Percentiles rank a stretch among this genome's conserved stretches.
These are phyloP conservation scores for Teunomyces cretensis DNA, from an alignment of 805 yeast genomes.

Conservation along the genomic window DNA sequence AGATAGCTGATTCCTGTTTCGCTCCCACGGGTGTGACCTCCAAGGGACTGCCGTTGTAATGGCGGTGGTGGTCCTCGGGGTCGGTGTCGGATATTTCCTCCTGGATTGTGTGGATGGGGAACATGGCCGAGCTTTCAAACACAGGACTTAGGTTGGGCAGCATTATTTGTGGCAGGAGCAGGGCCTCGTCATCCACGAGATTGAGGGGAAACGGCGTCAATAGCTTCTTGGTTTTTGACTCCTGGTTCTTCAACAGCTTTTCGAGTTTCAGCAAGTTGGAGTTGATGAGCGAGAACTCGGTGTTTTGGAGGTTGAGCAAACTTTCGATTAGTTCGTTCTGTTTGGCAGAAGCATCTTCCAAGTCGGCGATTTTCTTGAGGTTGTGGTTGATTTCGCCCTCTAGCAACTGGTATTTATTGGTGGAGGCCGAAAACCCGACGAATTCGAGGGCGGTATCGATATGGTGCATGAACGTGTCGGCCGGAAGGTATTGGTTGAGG, in stretches of 20 bases:
- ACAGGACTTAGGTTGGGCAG: background rate
- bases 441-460: background rate
- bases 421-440: background rate
- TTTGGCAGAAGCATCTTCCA: slow-evolving; percentile 8
- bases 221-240: background rate
- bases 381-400: slow-evolving; percentile 3
- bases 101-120: slow-evolving; percentile 1
- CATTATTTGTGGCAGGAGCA: background rate
- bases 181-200: background rate
- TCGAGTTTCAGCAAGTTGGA: slow-evolving; percentile 10
- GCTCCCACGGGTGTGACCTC: background rate
- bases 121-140: background rate
- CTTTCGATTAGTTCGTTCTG: slow-evolving; percentile 12
- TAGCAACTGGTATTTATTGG: background rate
- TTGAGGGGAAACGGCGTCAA: slow-evolving; percentile 4
- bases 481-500: background rate
- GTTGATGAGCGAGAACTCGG: slow-evolving; percentile 11
- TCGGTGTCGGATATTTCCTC: background rate
- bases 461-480: background rate
- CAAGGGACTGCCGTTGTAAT: background rate
- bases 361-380: slow-evolving; percentile 7
- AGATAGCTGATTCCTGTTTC: background rate
- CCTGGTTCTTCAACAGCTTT: slow-evolving; percentile 1
- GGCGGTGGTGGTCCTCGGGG: background rate
- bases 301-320: slow-evolving; percentile 9